These are phyloP conservation scores for Xylaria palmicola DNA, from an alignment of 495 filamentous ascomycete species.

Conservation along the genomic window DNA sequence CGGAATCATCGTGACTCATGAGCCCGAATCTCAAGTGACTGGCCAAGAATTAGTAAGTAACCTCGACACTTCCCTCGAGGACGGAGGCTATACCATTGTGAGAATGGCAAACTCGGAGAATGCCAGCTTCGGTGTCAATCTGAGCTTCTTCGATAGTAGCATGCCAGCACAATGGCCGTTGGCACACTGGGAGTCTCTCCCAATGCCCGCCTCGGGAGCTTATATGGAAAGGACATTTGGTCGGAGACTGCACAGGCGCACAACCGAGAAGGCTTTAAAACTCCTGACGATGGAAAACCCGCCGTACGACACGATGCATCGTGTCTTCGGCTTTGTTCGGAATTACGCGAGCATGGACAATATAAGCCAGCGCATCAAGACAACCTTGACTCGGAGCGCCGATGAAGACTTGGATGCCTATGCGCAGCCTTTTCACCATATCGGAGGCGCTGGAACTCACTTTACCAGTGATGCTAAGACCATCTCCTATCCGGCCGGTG, in stretches of 20 bases:
- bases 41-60: neutral
- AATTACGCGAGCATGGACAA: slow-evolving; percentile 52
- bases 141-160: slow-evolving; percentile 12
- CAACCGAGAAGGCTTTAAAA: slow-evolving; percentile 60
- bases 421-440: slow-evolving; percentile 61
- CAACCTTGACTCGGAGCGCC: slow-evolving; percentile 36
- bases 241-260: slow-evolving; percentile 65
- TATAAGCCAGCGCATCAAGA: slow-evolving; percentile 46
- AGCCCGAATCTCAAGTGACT: neutral
- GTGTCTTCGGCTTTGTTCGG: slow-evolving; percentile 66
- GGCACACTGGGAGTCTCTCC: slow-evolving; percentile 32
- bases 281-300: slow-evolving; percentile 58
- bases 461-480: slow-evolving; percentile 33
- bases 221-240: slow-evolving; percentile 69
- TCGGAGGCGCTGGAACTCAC: slow-evolving; percentile 70
- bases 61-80: neutral
- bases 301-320: slow-evolving; percentile 47
- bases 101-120: slow-evolving; percentile 36
- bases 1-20: slow-evolving; percentile 16
- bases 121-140: slow-evolving; percentile 32
- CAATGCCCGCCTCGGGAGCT: slow-evolving; percentile 46
- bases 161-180: slow-evolving; percentile 19
- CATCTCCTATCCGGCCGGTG: slow-evolving; percentile 28
- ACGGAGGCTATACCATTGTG: slow-evolving; percentile 32
- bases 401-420: slow-evolving; percentile 57